phyloP scores from a whole-genome alignment of 805 yeast species.

The Ascoidea tarda region DNA sequence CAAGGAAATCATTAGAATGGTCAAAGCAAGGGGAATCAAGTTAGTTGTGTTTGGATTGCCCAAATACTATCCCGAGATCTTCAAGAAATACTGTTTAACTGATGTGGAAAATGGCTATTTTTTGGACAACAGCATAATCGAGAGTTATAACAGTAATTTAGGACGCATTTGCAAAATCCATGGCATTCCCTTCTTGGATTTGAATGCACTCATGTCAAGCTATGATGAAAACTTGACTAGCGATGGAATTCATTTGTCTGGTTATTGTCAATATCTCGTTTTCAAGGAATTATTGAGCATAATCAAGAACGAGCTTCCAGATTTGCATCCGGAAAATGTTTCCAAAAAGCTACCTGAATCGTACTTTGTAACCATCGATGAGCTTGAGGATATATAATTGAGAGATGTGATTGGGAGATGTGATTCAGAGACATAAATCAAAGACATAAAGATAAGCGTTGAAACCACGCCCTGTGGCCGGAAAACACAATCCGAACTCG shows the following conservation, averaged over 20 bases:
- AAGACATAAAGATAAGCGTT: too few relatives aligned
- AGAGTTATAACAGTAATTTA: slow-evolving; percentile 36
- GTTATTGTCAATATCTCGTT: slow-evolving; percentile 9
- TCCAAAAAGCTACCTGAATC: too few relatives aligned
- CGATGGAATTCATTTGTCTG: slow-evolving; percentile 51
- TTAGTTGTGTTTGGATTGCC: slow-evolving; percentile 54
- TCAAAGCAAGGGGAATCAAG: slow-evolving; percentile 25
- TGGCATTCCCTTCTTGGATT: slow-evolving; percentile 42
- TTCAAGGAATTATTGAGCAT: too few relatives aligned
- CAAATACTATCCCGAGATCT: slow-evolving; percentile 32
- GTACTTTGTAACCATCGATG: too few relatives aligned
- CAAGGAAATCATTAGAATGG: too few relatives aligned
- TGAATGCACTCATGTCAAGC: slow-evolving; percentile 11
- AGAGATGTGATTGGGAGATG: too few relatives aligned
- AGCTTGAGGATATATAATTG: too few relatives aligned
- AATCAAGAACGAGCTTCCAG: too few relatives aligned
- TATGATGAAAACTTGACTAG: slow-evolving; percentile 15
- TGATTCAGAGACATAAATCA: too few relatives aligned
- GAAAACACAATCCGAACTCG: too few relatives aligned
- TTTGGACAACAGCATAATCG: slow-evolving; percentile 31
- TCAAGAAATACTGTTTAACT: slow-evolving; percentile 17
- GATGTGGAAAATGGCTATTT: slow-evolving; percentile 24
- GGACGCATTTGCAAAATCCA: slow-evolving; percentile 27
- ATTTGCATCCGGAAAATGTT: too few relatives aligned
- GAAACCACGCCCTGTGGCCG: too few relatives aligned